Percentiles rank a stretch among this genome's conserved stretches.
These are phyloP conservation scores for Hirschfeldia incana DNA, from an alignment of 345 rosid species.

Conservation along the genomic window DNA sequence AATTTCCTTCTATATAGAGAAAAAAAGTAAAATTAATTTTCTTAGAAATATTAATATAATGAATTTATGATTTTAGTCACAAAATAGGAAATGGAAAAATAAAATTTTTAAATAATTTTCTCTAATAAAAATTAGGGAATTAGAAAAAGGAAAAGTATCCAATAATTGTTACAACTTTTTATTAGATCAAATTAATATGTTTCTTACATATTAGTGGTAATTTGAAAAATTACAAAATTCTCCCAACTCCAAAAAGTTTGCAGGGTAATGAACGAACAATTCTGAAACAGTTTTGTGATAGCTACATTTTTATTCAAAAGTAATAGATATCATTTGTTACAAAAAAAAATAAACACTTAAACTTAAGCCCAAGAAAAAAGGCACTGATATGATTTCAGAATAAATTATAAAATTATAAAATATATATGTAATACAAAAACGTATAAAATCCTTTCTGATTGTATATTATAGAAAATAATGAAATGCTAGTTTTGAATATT, in stretches of 20 bases:
- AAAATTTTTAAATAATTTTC: neutral
- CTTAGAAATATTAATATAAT: no score
- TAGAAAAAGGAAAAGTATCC: no score
- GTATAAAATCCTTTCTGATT: neutral
- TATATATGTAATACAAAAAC: neutral
- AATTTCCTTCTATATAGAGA: neutral
- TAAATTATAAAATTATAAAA: neutral
- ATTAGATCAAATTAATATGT: no score
- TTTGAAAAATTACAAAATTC: neutral
- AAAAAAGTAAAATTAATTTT: neutral
- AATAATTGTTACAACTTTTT: no score
- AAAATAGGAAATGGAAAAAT: neutral
- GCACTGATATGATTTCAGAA: neutral
- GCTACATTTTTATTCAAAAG: neutral
- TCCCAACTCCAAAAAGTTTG: neutral
- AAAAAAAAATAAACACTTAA: neutral
- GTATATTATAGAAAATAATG: neutral
- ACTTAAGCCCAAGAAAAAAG: neutral
- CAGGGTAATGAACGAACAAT: neutral
- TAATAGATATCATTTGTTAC: neutral
- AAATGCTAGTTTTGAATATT: neutral
- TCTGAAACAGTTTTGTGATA: neutral
- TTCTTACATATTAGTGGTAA: neutral
- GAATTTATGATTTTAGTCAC: neutral
- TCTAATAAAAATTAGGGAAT: no score